These are phyloP conservation scores for Aspergillus biplanus DNA, from an alignment of 495 filamentous ascomycete species.

Conservation along the genomic window DNA sequence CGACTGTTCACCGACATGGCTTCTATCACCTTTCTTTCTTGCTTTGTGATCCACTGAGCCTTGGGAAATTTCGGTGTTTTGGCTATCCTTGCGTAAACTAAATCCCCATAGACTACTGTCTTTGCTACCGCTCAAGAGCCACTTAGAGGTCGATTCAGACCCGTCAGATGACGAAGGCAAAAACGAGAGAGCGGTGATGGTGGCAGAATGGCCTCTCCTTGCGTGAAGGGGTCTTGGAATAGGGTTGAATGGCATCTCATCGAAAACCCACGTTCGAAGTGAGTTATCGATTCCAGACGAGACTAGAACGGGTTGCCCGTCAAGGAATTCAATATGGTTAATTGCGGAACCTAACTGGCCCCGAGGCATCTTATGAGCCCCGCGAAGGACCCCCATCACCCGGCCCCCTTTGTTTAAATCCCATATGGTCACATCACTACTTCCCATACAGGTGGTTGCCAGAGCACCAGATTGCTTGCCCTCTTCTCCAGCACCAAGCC, in stretches of 20 bases:
- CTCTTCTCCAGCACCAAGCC: constrained; percentile 86
- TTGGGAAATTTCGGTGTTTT: constrained; percentile 92
- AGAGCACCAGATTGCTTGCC: constrained; percentile 80
- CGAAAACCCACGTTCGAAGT: constrained; percentile 93
- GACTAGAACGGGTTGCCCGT: constrained; percentile 87
- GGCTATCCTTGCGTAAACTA: constrained; percentile 91
- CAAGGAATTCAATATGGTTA: constrained; percentile 84
- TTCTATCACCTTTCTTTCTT: constrained; percentile 64
- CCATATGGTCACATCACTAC: constrained; percentile 92
- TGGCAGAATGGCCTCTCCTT: constrained; percentile 84
- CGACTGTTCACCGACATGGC: constrained; percentile 25
- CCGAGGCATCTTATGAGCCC: constrained; percentile 74
- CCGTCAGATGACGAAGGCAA: constrained; percentile 85
- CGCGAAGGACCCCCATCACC: constrained; percentile 77
- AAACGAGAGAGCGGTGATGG: constrained; percentile 79
- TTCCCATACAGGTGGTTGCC: constrained; percentile 73
- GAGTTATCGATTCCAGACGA: constrained; percentile 93
- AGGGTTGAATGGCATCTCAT: constrained; percentile 81
- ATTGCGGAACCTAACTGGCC: constrained; percentile 61
- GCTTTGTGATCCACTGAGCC: constrained; percentile 80
- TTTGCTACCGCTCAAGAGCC: constrained; percentile 85
- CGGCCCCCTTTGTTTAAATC: constrained; percentile 87
- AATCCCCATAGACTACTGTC: constrained; percentile 94
- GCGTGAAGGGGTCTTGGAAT: constrained; percentile 82
- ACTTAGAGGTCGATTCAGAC: constrained; percentile 86